Percentiles rank a stretch among this genome's conserved stretches.
Conservation (phyloP, 129 eudicot genomes). For the Apium graveolens region DNA sequence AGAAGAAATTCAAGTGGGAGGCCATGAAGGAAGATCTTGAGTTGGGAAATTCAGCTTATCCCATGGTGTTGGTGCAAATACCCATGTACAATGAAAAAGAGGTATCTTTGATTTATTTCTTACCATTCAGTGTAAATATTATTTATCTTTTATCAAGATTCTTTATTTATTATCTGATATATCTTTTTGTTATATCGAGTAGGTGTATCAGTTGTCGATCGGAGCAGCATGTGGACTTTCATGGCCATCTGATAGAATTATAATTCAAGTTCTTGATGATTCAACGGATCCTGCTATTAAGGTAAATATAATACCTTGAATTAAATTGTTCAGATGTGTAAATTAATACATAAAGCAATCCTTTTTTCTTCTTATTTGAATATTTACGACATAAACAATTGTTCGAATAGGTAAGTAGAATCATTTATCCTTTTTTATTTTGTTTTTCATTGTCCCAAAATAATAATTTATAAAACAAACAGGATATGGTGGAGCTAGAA, state of each 20-base stretch:
- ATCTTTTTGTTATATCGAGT: neutral
- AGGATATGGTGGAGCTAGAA: constrained; percentile 67
- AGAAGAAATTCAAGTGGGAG: constrained; percentile 19
- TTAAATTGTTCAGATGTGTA: too few relatives aligned
- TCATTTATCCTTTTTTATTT: neutral
- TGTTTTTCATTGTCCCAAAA: neutral
- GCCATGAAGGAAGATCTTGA: constrained; percentile 82
- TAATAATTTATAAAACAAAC: neutral
- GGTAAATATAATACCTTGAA: constrained; percentile 32
- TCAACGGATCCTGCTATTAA: constrained; percentile 69
- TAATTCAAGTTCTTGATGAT: constrained; percentile 90
- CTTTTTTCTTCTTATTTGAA: too few relatives aligned
- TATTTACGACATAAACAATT: too few relatives aligned
- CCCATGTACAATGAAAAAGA: constrained; percentile 94
- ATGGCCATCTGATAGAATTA: constrained; percentile 85
- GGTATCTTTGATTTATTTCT: constrained; percentile 16
- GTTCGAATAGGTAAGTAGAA: too few relatives aligned
- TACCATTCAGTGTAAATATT: neutral
- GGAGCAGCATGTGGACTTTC: constrained; percentile 98
- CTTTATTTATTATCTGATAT: neutral
- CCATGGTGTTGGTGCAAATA: constrained; percentile 86
- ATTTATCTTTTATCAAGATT: neutral
- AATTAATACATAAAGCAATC: too few relatives aligned
- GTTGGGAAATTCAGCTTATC: constrained; percentile 57
- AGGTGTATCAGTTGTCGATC: constrained; percentile 91